phyloP scores from a whole-genome alignment of 169 alveolate genomes.

The Eimeria mitis region DNA sequence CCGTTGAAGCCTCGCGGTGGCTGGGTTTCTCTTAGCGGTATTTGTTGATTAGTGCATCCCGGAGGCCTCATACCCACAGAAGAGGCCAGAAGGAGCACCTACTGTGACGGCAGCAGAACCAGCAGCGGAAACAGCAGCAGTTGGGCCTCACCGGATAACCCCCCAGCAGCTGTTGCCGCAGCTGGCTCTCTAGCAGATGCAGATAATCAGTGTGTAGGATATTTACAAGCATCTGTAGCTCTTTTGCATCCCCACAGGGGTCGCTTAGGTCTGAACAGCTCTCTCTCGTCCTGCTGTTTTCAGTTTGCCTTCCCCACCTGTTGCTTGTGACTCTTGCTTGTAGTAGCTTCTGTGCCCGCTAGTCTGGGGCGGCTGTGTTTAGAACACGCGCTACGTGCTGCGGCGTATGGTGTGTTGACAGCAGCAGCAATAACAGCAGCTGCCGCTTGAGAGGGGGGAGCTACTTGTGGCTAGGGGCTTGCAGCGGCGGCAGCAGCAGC shows the following conservation, averaged over 20 bases:
- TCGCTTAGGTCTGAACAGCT: background rate
- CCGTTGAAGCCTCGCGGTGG: background rate
- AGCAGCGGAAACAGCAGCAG: slow-evolving; percentile 1
- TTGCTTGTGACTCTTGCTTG: background rate
- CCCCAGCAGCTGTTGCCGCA: background rate
- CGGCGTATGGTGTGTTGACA: background rate
- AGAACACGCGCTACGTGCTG: background rate
- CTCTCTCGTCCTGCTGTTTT: background rate
- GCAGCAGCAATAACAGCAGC: background rate
- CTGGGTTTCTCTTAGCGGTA: background rate
- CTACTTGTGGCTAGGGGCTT: background rate
- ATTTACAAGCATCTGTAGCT: background rate
- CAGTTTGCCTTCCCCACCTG: background rate
- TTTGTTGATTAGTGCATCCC: background rate
- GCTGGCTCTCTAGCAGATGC: background rate
- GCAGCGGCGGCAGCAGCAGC: slow-evolving; percentile 54
- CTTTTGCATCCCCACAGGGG: background rate
- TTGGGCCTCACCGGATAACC: background rate
- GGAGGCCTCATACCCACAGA: background rate
- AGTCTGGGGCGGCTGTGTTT: background rate
- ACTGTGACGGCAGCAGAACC: background rate
- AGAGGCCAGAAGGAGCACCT: background rate
- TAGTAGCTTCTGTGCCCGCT: background rate
- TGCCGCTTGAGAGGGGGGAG: background rate
- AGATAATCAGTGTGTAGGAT: background rate